phyloP scores from a whole-genome alignment of 768 basidiomycete species.

The Tylopilus plumbeoviolaceoides region DNA sequence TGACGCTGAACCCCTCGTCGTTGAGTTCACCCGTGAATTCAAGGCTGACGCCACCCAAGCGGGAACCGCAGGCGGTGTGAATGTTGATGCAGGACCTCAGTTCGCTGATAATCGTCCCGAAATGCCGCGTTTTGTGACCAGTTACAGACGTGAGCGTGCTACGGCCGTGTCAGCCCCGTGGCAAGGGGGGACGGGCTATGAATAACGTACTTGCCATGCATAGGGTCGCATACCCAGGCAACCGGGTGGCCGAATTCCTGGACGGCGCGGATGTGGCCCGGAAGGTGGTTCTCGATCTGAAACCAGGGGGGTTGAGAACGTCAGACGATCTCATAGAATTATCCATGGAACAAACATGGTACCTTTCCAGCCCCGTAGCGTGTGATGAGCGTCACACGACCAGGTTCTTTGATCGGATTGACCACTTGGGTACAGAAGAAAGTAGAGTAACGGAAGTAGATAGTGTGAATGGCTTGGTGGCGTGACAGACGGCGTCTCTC shows the following conservation, averaged over 20 bases:
- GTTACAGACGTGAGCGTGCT: slow-evolving; percentile 80
- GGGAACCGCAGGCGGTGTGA: slow-evolving; percentile 68
- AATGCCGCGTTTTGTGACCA: slow-evolving; percentile 88
- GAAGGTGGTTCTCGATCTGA: slow-evolving; percentile 73
- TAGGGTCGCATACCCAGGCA: slow-evolving; percentile 94
- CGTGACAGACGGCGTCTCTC: slow-evolving; percentile 22
- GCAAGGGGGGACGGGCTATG: neutral
- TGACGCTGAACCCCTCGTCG: slow-evolving; percentile 90
- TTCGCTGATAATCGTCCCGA: slow-evolving; percentile 85
- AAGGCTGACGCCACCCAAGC: slow-evolving; percentile 79
- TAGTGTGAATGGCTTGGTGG: neutral
- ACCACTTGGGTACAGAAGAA: slow-evolving; percentile 50
- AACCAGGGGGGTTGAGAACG: neutral
- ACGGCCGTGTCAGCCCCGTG: neutral
- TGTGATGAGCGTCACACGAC: slow-evolving; percentile 86
- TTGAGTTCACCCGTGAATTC: slow-evolving; percentile 92
- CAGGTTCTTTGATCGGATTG: slow-evolving; percentile 78
- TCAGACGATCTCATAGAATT: neutral
- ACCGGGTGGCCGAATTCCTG: slow-evolving; percentile 80
- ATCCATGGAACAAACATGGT: slow-evolving; percentile 2
- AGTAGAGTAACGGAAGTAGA: neutral
- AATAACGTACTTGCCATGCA: slow-evolving; percentile 90
- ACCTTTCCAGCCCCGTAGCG: slow-evolving; percentile 91
- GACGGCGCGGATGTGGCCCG: slow-evolving; percentile 79
- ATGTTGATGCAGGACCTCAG: slow-evolving; percentile 78